Percentiles rank a stretch among this genome's conserved stretches.
Conservation (phyloP, 2,329 filamentous ascomycete species). For the Fusarium abutilonis region DNA sequence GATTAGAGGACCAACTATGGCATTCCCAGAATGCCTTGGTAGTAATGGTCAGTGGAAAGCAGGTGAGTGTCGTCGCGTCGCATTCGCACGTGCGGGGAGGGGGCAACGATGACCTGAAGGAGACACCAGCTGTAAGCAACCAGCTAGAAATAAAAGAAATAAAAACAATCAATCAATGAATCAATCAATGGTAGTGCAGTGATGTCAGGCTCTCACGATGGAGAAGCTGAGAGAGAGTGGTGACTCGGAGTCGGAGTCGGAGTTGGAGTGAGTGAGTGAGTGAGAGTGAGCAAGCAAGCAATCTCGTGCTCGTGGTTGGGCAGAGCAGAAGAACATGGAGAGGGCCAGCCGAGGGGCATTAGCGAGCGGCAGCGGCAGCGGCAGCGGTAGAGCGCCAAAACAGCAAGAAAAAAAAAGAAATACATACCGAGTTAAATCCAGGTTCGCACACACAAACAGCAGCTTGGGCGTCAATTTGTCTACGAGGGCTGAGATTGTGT, state of each 20-base stretch:
- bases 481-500: not conserved
- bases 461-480: conserved; percentile 13
- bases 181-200: conserved; percentile 16
- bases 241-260: not conserved
- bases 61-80: conserved; percentile 14
- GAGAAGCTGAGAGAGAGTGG: conserved; percentile 4
- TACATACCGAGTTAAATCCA: conserved; percentile 16
- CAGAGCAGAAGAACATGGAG: too few relatives aligned
- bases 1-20: conserved; percentile 1
- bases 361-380: conserved; percentile 38
- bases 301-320: not conserved
- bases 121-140: conserved; percentile 4
- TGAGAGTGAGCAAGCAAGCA: not conserved
- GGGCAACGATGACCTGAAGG: conserved; percentile 10
- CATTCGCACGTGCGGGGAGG: conserved; percentile 10
- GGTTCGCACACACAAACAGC: conserved; percentile 35
- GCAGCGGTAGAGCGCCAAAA: conserved; percentile 16
- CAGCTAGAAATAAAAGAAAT: conserved; percentile 4
- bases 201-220: conserved; percentile 33
- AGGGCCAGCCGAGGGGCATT: conserved; percentile 4
- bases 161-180: not conserved
- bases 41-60: not conserved
- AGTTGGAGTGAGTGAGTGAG: not conserved
- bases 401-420: not conserved
- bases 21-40: conserved; percentile 34